These are phyloP conservation scores for Coemansia sp. DNA, from an alignment of 371 early-diverging fungal genomes.

Conservation along the genomic window DNA sequence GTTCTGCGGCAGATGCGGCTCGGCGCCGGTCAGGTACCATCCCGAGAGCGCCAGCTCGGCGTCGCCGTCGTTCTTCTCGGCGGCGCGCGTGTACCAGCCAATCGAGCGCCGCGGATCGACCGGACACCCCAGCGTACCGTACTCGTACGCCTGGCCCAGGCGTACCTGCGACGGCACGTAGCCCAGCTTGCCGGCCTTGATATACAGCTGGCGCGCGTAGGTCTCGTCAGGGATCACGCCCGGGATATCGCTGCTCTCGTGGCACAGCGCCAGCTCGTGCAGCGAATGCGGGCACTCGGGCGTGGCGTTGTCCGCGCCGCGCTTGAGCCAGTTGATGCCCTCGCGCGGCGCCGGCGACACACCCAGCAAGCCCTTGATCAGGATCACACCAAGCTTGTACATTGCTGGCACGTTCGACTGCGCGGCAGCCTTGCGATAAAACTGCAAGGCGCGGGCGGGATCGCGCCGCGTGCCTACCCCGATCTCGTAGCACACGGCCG, in stretches of 20 bases:
- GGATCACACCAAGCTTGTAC: conserved; percentile 91
- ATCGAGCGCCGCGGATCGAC: conserved; percentile 88
- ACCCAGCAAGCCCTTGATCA: conserved; percentile 77
- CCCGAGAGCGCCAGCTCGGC: conserved; percentile 83
- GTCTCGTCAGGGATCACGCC: conserved; percentile 76
- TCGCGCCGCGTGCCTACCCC: conserved; percentile 93
- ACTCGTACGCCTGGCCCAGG: conserved; percentile 92
- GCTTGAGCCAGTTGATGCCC: conserved; percentile 89
- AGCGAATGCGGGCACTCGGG: conserved; percentile 89
- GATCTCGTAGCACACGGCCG: conserved; percentile 93
- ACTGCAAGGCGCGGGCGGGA: conserved; percentile 78
- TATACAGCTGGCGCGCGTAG: conserved; percentile 87
- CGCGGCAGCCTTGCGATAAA: conserved; percentile 91
- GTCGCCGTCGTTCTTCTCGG: conserved; percentile 82
- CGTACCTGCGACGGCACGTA: conserved; percentile 92
- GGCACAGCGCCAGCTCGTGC: conserved; percentile 87
- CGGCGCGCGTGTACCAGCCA: conserved; percentile 94
- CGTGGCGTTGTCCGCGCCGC: conserved; percentile 86
- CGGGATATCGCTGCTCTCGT: conserved; percentile 79
- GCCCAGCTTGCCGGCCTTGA: conserved; percentile 88
- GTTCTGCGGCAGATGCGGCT: conserved; percentile 73
- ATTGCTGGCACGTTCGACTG: conserved; percentile 92
- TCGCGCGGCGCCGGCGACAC: conserved; percentile 76
- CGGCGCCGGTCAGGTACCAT: conserved; percentile 88
- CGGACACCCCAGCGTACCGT: conserved; percentile 85